These are phyloP conservation scores for Sclerotinia trifoliorum DNA, from an alignment of 2,329 filamentous ascomycete genomes.

Conservation along the genomic window DNA sequence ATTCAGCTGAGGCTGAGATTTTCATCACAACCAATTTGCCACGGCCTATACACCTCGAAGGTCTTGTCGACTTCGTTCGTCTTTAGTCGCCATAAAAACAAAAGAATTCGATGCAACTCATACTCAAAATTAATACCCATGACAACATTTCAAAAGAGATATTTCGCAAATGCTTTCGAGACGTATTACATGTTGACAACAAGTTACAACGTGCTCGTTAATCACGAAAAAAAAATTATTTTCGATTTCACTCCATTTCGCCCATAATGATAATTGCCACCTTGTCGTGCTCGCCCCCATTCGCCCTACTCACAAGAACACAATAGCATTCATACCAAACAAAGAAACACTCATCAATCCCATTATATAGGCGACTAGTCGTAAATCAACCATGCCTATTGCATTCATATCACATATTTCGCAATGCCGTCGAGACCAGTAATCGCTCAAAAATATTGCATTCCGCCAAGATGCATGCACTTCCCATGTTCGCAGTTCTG, in stretches of 20 bases:
- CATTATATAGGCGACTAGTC: constrained; percentile 25
- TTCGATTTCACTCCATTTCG: constrained; percentile 20
- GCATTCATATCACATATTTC: constrained; percentile 14
- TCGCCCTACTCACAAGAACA: constrained; percentile 22
- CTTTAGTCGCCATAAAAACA: constrained; percentile 39
- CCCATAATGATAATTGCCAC: constrained; percentile 34
- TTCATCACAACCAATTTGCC: constrained; percentile 32
- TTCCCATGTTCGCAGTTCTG: constrained; percentile 7
- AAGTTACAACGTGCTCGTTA: constrained; percentile 37
- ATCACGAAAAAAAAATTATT: constrained; percentile 27
- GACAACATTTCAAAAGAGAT: constrained; percentile 29
- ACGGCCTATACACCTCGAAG: constrained; percentile 37
- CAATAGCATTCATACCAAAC: constrained; percentile 17
- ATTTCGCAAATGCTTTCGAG: constrained; percentile 21
- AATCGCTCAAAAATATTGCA: constrained; percentile 17
- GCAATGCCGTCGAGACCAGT: constrained; percentile 17
- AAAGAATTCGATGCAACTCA: constrained; percentile 36
- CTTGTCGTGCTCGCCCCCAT: constrained; percentile 24
- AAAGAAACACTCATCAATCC: constrained; percentile 22
- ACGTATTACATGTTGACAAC: constrained; percentile 33
- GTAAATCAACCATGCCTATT: constrained; percentile 24
- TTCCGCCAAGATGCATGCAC: neutral
- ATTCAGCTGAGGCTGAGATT: constrained; percentile 41
- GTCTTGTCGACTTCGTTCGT: constrained; percentile 38
- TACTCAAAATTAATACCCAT: constrained; percentile 38